phyloP scores from a whole-genome alignment of 192 early-diverging fungal genomes.

The Podila epigama region DNA sequence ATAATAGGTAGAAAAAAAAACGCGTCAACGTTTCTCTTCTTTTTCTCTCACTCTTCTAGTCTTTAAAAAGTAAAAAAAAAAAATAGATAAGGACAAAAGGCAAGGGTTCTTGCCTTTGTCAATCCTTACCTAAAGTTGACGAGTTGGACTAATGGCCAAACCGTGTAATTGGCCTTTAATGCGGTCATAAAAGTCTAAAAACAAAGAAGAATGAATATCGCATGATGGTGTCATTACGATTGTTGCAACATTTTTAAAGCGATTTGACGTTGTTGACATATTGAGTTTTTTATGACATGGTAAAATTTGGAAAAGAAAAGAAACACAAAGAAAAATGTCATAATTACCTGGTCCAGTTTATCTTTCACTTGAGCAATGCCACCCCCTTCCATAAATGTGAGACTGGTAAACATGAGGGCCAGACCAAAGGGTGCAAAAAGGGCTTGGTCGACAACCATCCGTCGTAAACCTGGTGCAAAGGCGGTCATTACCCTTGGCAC shows the following conservation, averaged over 20 bases:
- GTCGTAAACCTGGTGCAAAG: conserved; percentile 24
- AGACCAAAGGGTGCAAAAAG: conserved; percentile 76
- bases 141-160: conserved; percentile 78
- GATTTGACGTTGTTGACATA: not conserved
- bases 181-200: conserved; percentile 63
- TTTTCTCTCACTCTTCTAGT: too few relatives aligned
- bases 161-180: conserved; percentile 71
- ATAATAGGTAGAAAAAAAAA: conserved; percentile 1
- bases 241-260: not conserved
- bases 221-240: not conserved
- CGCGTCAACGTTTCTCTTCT: too few relatives aligned
- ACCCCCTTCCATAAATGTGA: conserved; percentile 67
- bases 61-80: too few relatives aligned
- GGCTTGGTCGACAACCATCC: conserved; percentile 62
- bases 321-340: not conserved
- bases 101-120: too few relatives aligned
- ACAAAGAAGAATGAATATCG: not conserved
- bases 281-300: not conserved
- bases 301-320: not conserved
- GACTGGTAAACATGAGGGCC: conserved; percentile 66
- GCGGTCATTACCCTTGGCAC: conserved; percentile 1
- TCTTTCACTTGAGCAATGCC: conserved; percentile 57
- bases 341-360: conserved; percentile 61
- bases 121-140: conserved; percentile 74
- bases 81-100: too few relatives aligned